A percentile compares a stretch with the other conserved stretches of the same genome.
phyloP scores from a whole-genome alignment of 306 rosid genomes.

The Prosopis cineraria region DNA sequence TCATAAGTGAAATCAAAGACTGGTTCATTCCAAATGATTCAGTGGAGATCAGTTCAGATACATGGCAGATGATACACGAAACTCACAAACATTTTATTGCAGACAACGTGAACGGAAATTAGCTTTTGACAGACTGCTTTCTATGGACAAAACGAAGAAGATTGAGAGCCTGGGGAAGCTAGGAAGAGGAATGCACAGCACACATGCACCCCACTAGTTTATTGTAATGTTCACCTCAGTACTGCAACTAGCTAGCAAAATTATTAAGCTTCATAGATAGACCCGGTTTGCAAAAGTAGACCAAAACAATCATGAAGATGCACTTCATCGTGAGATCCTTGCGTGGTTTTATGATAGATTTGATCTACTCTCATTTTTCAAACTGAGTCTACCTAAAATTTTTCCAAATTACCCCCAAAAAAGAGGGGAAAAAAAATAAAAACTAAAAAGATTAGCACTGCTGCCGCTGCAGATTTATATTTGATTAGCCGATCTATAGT shows the following conservation, averaged over 20 bases:
- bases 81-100: constrained; percentile 33
- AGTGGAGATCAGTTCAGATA: constrained; percentile 18
- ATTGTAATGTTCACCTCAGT: constrained; percentile 33
- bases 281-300: background rate
- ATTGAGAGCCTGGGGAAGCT: background rate
- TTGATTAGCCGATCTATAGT: constrained; percentile 44
- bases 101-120: constrained; percentile 18
- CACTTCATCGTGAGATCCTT: background rate
- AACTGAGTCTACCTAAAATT: background rate
- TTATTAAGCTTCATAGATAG: constrained; percentile 10
- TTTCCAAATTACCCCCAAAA: background rate
- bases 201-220: constrained; percentile 25
- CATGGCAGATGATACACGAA: constrained; percentile 24
- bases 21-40: background rate
- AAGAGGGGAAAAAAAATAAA: too few relatives aligned
- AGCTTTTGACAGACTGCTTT: constrained; percentile 9
- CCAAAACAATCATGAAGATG: background rate
- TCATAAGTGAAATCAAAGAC: background rate
- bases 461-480: constrained; percentile 59
- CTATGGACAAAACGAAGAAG: constrained; percentile 24
- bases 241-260: constrained; percentile 44
- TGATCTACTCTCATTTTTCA: background rate
- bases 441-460: constrained; percentile 32
- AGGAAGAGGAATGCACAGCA: constrained; percentile 34
- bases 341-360: background rate